A percentile compares a stretch with the other conserved stretches of the same genome.
These are phyloP conservation scores for Camptophora hylomeconis DNA, from an alignment of 2,329 filamentous ascomycete genomes.

Conservation along the genomic window DNA sequence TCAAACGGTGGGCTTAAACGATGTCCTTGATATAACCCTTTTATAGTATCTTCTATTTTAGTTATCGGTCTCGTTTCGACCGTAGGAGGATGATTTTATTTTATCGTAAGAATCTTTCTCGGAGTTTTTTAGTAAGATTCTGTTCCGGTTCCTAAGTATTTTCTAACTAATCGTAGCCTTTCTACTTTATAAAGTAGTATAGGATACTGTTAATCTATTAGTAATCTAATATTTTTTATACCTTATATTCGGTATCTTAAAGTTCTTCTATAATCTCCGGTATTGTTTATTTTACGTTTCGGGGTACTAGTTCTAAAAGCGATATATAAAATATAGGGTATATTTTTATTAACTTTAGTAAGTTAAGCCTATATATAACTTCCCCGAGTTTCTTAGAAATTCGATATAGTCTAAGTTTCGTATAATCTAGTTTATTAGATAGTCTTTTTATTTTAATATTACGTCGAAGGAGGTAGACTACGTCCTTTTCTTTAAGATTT, in stretches of 20 bases:
- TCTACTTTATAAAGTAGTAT: slow-evolving; percentile 6
- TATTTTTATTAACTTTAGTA: slow-evolving; percentile 4
- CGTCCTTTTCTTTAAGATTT: slow-evolving; percentile 2
- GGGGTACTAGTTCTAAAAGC: slow-evolving; percentile 1
- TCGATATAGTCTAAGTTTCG: slow-evolving; percentile 3
- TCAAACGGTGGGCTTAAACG: neutral
- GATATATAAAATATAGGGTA: slow-evolving; percentile 5
- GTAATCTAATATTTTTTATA: neutral
- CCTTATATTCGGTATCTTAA: neutral
- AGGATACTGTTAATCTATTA: neutral
- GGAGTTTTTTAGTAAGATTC: slow-evolving; percentile 1
- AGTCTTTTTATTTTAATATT: slow-evolving; percentile 8
- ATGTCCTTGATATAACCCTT: too few relatives aligned
- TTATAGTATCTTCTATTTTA: neutral
- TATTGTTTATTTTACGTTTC: slow-evolving; percentile 1
- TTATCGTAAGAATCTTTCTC: neutral
- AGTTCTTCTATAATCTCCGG: slow-evolving; percentile 1
- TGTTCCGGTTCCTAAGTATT: slow-evolving; percentile 3
- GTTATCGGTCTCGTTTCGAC: neutral
- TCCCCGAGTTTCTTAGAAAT: slow-evolving; percentile 5
- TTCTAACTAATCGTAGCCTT: slow-evolving; percentile 4
- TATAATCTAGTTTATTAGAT: slow-evolving; percentile 6
- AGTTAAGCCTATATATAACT: slow-evolving; percentile 4
- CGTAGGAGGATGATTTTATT: neutral
- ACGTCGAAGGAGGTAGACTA: slow-evolving; percentile 5